Base-by-base conservation (phyloP, 768 basidiomycete species). In the Galerina marginata region DNA sequence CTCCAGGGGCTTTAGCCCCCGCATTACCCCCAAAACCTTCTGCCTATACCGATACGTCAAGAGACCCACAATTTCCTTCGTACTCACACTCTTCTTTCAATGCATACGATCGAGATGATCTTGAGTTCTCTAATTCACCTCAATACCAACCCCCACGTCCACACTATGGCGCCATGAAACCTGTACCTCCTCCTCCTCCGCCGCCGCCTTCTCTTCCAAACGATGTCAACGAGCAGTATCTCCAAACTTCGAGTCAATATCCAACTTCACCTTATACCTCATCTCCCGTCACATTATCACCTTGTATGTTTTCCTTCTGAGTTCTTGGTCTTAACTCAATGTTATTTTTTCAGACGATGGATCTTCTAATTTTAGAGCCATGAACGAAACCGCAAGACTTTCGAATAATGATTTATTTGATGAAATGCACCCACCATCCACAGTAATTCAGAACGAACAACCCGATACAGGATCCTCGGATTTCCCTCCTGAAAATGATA, bases 1-100 rank as follows among this genome's bases (percentile, higher is more conserved):
- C 76, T 48, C 65, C 77, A 42, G 76, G 75, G 20, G 65, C 71
- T 16, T 61, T 64, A 33, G 71, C 72, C 6, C 73, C 72, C 33
- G 63, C 69, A 9, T 58, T 71, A 33, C 74, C 73, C 11, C 72
- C 71, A 10, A 69, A 67, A 56, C 69, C 68, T 26, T 61, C 71
- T 29, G 59, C 61, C 2, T 70, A 68, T 48, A 57, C 53, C 10
- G 67, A 67, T 23, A 50, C 61, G 15, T 37, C 60, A 49, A n/a
- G 58, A 33, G 51, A 62, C 49, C 47, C 62, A 45, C 60, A 58
- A 36, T 54, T 61, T 44, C 45, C 58, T 15, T 51, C 59, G 14
- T 66, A 65, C 49, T n/a, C 37, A 26, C 48, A 60, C 16, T 45
- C 56, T n/a, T 14, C 62, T 44, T 64, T 64, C 54, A 60, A 65